phyloP scores from a whole-genome alignment of 805 yeast genomes.

The Kazachstania bromeliacearum region DNA sequence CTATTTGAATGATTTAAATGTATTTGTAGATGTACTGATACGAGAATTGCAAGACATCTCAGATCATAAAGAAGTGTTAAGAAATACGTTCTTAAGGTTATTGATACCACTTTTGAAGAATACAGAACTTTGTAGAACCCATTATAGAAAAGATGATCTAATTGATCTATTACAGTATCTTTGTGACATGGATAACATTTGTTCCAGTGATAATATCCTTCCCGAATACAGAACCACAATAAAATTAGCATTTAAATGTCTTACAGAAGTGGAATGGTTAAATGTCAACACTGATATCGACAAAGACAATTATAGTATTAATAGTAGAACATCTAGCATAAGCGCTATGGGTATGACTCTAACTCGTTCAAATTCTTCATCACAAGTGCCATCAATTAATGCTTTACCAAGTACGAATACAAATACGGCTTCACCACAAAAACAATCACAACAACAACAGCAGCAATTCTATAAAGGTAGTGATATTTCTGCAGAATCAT shows the following conservation, averaged over 20 bases:
- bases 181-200: constrained; percentile 19
- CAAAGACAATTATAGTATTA: not conserved
- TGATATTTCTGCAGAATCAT: constrained; percentile 29
- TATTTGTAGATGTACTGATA: constrained; percentile 71
- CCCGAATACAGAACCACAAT: constrained; percentile 32
- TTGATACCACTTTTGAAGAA: constrained; percentile 60
- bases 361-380: constrained; percentile 4
- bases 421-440: constrained; percentile 1
- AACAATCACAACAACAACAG: constrained; percentile 4
- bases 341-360: constrained; percentile 15
- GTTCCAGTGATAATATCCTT: constrained; percentile 14
- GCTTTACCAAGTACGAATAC: not conserved
- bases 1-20: constrained; percentile 77
- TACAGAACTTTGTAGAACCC: constrained; percentile 47
- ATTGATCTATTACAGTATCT: constrained; percentile 42
- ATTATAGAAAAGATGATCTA: constrained; percentile 52
- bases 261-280: constrained; percentile 30
- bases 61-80: constrained; percentile 44
- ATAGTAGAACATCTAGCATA: constrained; percentile 20
- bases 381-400: constrained; percentile 1
- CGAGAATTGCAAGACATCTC: constrained; percentile 70
- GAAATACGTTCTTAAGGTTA: constrained; percentile 67
- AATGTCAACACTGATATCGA: not conserved
- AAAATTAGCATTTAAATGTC: constrained; percentile 33
- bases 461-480: constrained; percentile 4